Percentiles rank a stretch among this genome's conserved stretches.
Conservation (phyloP, 2,329 filamentous ascomycete genomes). For the Podosphaera fusca region DNA sequence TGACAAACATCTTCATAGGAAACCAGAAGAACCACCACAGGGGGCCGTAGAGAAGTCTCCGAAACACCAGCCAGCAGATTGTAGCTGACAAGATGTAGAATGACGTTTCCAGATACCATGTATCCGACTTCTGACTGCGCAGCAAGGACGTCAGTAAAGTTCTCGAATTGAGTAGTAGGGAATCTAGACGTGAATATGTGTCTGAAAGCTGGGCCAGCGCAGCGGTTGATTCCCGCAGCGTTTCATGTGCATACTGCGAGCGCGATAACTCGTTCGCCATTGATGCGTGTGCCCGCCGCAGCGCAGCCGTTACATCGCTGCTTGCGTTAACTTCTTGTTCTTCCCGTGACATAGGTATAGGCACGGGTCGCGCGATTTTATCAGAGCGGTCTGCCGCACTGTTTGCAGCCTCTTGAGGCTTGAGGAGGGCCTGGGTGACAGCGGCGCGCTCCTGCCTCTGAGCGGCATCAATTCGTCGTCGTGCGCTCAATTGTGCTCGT, state of each 20-base stretch:
- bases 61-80: slow-evolving; percentile 65
- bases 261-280: slow-evolving; percentile 68
- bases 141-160: slow-evolving; percentile 59
- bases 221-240: slow-evolving; percentile 60
- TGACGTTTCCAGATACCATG: slow-evolving; percentile 86
- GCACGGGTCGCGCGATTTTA: neutral
- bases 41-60: slow-evolving; percentile 69
- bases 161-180: slow-evolving; percentile 49
- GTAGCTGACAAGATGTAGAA: slow-evolving; percentile 63
- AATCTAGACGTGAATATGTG: slow-evolving; percentile 58
- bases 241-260: slow-evolving; percentile 76
- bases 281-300: slow-evolving; percentile 67
- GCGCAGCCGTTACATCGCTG: slow-evolving; percentile 59
- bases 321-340: slow-evolving; percentile 54
- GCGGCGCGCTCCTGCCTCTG: slow-evolving; percentile 56
- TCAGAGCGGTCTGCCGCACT: slow-evolving; percentile 4
- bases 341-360: slow-evolving; percentile 22
- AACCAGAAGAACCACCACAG: slow-evolving; percentile 75
- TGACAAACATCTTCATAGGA: slow-evolving; percentile 47
- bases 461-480: slow-evolving; percentile 48
- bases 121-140: slow-evolving; percentile 81
- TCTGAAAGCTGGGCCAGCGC: slow-evolving; percentile 63
- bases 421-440: slow-evolving; percentile 41
- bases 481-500: slow-evolving; percentile 59
- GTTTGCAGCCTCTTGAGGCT: slow-evolving; percentile 16